Conservation (phyloP, 768 basidiomycete species). For the Coprinellus micaceus region DNA sequence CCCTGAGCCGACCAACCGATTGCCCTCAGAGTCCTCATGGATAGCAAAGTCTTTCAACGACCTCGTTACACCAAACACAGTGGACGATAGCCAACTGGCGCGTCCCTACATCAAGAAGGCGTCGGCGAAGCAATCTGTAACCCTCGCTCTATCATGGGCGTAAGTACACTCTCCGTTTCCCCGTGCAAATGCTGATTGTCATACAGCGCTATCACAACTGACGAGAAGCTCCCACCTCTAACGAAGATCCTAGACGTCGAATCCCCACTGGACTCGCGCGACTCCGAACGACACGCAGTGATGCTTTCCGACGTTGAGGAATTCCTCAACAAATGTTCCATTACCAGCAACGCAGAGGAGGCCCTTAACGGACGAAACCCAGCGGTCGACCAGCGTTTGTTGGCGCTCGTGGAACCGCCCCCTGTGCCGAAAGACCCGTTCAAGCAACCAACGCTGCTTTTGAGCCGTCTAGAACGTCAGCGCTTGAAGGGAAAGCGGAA, state of each 20-base stretch:
- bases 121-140: slow-evolving; percentile 56
- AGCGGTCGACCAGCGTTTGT: not conserved
- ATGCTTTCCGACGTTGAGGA: not conserved
- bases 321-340: not conserved
- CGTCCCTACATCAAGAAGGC: slow-evolving; percentile 45
- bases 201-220: slow-evolving; percentile 49
- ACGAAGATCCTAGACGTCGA: slow-evolving; percentile 20
- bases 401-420: not conserved
- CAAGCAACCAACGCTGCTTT: not conserved
- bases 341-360: not conserved
- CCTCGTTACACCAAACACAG: not conserved
- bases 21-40: slow-evolving; percentile 23
- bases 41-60: slow-evolving; percentile 13
- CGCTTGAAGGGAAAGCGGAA: slow-evolving; percentile 1
- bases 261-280: not conserved
- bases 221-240: slow-evolving; percentile 31
- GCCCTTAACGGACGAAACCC: not conserved
- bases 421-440: not conserved
- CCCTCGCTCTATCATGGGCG: slow-evolving; percentile 67
- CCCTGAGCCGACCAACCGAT: slow-evolving; percentile 47
- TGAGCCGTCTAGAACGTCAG: slow-evolving; percentile 2
- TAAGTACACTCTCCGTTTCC: slow-evolving; percentile 25
- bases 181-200: not conserved
- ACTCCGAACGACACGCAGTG: not conserved
- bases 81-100: not conserved